Percentiles rank a stretch among this genome's conserved stretches.
Evolutionary conservation across 495 filamentous ascomycete species (phyloP).

Genomic region (Trichoderma gamsii): DNA sequence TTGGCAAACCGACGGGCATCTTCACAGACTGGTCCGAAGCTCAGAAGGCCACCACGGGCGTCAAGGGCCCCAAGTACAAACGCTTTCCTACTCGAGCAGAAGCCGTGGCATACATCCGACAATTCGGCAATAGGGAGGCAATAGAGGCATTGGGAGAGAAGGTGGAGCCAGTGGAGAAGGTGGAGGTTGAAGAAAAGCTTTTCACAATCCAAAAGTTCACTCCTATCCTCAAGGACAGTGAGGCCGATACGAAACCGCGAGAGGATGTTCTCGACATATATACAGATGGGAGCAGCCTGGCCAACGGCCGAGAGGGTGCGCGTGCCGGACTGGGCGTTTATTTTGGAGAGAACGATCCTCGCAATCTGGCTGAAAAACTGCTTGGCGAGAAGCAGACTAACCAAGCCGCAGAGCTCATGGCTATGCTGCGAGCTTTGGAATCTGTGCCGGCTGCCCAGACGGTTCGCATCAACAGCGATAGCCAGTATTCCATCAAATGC

Average conservation of each 20-base stretch:
- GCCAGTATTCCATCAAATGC: constrained; percentile 77
- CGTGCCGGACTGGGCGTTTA: constrained; percentile 82
- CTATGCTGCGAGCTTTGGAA: constrained; percentile 77
- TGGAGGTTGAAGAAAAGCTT: constrained; percentile 24
- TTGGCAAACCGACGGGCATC: constrained; percentile 74
- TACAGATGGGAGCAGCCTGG: constrained; percentile 79
- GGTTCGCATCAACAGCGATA: constrained; percentile 27
- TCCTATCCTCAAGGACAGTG: constrained; percentile 42
- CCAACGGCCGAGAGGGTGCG: constrained; percentile 69
- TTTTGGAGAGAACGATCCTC: constrained; percentile 66
- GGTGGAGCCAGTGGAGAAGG: constrained; percentile 26
- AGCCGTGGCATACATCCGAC: constrained; percentile 50
- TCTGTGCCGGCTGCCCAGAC: constrained; percentile 49
- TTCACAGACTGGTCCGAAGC: constrained; percentile 83
- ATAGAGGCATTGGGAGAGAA: constrained; percentile 46
- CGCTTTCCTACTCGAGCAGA: constrained; percentile 72
- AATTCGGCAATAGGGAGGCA: constrained; percentile 47
- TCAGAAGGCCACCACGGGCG: constrained; percentile 69
- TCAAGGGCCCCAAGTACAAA: constrained; percentile 72
- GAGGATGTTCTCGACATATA: constrained; percentile 63
- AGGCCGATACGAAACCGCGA: constrained; percentile 35
- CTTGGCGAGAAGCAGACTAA: constrained; percentile 76
- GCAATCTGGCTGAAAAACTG: constrained; percentile 82
- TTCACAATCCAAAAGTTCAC: constrained; percentile 31
- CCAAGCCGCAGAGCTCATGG: constrained; percentile 88